Evolutionary conservation across 2,329 filamentous ascomycete species (phyloP), one percentile per base, ranked within the genome.

Genomic region (Ploettnerulaceae sp.): DNA sequence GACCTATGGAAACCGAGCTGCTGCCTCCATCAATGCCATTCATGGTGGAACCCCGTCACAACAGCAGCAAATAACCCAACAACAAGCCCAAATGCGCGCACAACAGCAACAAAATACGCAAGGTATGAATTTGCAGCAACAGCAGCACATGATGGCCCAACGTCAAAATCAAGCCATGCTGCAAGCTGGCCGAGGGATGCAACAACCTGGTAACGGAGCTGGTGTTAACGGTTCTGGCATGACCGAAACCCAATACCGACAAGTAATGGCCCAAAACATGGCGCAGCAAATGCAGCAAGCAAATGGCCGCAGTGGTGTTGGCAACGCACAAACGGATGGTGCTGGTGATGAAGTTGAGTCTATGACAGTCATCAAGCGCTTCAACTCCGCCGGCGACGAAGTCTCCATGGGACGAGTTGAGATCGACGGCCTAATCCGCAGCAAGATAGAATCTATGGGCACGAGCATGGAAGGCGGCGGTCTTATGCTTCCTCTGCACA

Each of bases 301-400:
- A 52, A 39, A 53, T 20, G 31, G 42, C 36, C 54, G 59, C 29
- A 76, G 71, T 62, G 68, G 67, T 11, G 57, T 74, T 41, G 64
- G 67, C 38, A 71, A 71, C 37, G 68, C 81, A 18, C 86, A 96
- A 65, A 84, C 84, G 11, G 91, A 97, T 62, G 91, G 90, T 40
- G 70, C 85, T 24, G 74, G 74, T 47, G 74, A 75, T 3, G 66
- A 79, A 32, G 77, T 77, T 4, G 72, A 79, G 29, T 52, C 71
- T 66, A 65, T 68, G 24, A 78, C 76, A 7, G 69, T 86, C 31
- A 67, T 88, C 33, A 71, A 83, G 59, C 73, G 75, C 52, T 71
- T 75, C 33, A 71, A 73, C 47, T 70, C 73, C 3, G 66, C 73
- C 28, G 79, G 77, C 5, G 72, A 76, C 53, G 69, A 72, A 37